These are phyloP conservation scores for Stygiomarasmius scandens DNA, from an alignment of 1,284 basidiomycete species.

Conservation along the genomic window DNA sequence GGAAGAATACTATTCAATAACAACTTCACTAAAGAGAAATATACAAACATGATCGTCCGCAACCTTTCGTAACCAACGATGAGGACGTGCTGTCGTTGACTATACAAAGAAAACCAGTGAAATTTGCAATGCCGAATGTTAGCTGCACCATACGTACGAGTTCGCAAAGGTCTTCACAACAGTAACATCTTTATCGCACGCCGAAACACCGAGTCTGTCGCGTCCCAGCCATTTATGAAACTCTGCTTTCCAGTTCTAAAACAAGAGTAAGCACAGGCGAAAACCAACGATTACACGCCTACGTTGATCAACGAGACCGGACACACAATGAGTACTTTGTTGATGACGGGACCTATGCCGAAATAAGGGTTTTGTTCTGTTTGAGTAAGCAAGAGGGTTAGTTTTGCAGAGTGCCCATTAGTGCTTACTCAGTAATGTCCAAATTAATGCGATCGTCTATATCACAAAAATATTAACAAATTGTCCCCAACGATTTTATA, in stretches of 20 bases:
- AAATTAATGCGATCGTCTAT: slow-evolving; percentile 85
- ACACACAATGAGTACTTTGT: slow-evolving; percentile 90
- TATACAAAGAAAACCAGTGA: slow-evolving; percentile 29
- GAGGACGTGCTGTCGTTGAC: slow-evolving; percentile 81
- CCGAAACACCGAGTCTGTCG: slow-evolving; percentile 79
- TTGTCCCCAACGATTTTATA: background rate
- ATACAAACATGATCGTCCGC: slow-evolving; percentile 75
- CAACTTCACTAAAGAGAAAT: slow-evolving; percentile 21
- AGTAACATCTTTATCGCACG: slow-evolving; percentile 79
- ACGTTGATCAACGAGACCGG: slow-evolving; percentile 91
- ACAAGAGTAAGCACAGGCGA: slow-evolving; percentile 7
- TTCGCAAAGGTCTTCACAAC: slow-evolving; percentile 77
- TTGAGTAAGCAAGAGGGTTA: background rate
- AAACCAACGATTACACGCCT: slow-evolving; percentile 23
- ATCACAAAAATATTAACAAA: slow-evolving; percentile 2
- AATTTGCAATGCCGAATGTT: background rate
- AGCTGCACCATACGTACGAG: slow-evolving; percentile 46
- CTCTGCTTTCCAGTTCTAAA: slow-evolving; percentile 93
- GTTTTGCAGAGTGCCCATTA: background rate
- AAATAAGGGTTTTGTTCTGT: slow-evolving; percentile 85
- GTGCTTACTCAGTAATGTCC: slow-evolving; percentile 82
- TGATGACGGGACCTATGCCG: slow-evolving; percentile 58
- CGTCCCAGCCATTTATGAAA: slow-evolving; percentile 94
- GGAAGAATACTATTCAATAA: background rate
- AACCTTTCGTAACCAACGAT: slow-evolving; percentile 96